A percentile compares a stretch with the other conserved stretches of the same genome.
phyloP scores from a whole-genome alignment of 345 rosid genomes.

The Syzygium aqueum region DNA sequence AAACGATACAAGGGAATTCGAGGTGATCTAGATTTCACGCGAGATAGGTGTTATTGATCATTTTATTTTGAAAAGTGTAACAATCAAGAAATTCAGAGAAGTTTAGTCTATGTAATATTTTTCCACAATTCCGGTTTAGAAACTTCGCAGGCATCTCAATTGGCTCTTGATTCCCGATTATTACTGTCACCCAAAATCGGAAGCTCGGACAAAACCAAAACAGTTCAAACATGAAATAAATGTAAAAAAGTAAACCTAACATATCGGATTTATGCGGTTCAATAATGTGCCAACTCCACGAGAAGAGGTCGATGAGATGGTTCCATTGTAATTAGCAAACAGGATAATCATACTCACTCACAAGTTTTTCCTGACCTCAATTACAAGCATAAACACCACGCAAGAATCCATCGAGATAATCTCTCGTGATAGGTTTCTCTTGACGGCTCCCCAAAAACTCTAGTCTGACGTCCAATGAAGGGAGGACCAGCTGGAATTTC shows the following conservation, averaged over 20 bases:
- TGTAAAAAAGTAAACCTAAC: not conserved
- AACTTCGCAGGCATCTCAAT: not conserved
- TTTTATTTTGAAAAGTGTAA: not conserved
- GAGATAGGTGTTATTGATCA: not conserved
- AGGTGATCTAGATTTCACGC: not conserved
- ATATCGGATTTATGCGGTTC: not conserved
- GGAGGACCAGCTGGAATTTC: no score
- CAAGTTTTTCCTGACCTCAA: not conserved
- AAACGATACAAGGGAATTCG: not conserved
- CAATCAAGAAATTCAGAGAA: not conserved
- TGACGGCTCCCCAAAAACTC: no score
- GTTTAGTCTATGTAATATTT: not conserved
- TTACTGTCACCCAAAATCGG: not conserved
- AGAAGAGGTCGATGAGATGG: not conserved
- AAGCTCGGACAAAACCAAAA: not conserved
- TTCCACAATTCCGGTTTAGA: not conserved
- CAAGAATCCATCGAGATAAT: no score
- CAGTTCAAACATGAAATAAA: not conserved
- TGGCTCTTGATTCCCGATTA: not conserved
- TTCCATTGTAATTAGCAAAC: not conserved
- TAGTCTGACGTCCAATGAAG: no score
- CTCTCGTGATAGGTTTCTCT: no score
- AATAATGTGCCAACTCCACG: not conserved
- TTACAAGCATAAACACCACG: not conserved
- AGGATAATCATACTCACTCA: not conserved